Evolutionary conservation across 2,329 filamentous ascomycete species (phyloP).

Genomic region (Colletotrichum simmondsii): DNA sequence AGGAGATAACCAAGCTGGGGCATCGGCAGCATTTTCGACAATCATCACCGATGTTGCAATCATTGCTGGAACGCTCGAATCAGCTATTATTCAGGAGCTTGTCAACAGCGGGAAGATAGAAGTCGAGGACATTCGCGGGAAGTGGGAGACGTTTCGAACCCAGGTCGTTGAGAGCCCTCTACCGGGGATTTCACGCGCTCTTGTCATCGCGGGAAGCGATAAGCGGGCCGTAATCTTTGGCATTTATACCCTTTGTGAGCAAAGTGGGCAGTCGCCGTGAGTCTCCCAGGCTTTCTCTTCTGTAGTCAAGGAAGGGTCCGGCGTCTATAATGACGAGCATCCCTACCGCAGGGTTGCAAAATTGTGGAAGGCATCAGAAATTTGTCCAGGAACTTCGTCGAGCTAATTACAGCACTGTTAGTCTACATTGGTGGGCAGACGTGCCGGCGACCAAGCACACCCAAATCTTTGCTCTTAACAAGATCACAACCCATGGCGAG

Average conservation of each 20-base stretch:
- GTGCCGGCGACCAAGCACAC: conserved; percentile 58
- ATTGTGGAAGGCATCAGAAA: neutral
- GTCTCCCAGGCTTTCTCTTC: conserved; percentile 11
- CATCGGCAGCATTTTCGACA: neutral
- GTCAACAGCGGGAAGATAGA: conserved; percentile 37
- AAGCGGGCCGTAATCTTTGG: conserved; percentile 70
- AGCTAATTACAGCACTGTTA: conserved; percentile 20
- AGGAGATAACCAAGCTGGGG: neutral
- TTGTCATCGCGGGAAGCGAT: conserved; percentile 69
- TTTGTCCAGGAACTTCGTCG: too few relatives aligned
- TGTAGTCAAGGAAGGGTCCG: too few relatives aligned
- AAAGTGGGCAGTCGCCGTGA: conserved; percentile 68
- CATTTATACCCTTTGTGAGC: conserved; percentile 68
- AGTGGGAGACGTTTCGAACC: conserved; percentile 67
- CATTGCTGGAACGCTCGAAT: conserved; percentile 32
- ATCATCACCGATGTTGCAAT: neutral
- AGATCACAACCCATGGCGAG: conserved; percentile 50
- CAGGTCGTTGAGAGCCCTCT: conserved; percentile 58
- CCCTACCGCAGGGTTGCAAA: neutral
- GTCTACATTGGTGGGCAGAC: conserved; percentile 71
- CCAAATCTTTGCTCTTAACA: conserved; percentile 58
- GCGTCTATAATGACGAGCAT: neutral
- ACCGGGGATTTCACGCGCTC: conserved; percentile 51
- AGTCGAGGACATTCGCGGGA: conserved; percentile 45
- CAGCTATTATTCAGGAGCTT: conserved; percentile 35